Percentiles rank a stretch among this genome's conserved stretches.
These are phyloP conservation scores for Hyphodiscus hymeniophilus DNA, from an alignment of 495 filamentous ascomycete species.

Conservation along the genomic window DNA sequence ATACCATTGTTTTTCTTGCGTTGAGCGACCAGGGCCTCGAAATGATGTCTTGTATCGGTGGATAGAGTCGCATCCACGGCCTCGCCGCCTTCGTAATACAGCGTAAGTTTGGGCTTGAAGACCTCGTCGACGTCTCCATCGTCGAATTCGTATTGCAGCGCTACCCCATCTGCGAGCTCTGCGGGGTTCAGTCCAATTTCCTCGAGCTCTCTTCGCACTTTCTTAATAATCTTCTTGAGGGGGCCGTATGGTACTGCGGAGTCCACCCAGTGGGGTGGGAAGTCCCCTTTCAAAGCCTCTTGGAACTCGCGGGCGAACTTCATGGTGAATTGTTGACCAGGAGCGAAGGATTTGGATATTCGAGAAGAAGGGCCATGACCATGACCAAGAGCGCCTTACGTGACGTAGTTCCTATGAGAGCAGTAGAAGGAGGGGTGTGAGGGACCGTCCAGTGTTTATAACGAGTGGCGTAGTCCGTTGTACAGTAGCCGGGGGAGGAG, in stretches of 20 bases:
- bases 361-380: too few relatives aligned
- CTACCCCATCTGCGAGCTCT: constrained; percentile 40
- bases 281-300: constrained; percentile 47
- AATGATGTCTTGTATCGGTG: constrained; percentile 40
- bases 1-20: too few relatives aligned
- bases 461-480: too few relatives aligned
- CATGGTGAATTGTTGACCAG: constrained; percentile 34
- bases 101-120: constrained; percentile 50
- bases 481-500: too few relatives aligned
- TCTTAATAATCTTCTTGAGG: constrained; percentile 69
- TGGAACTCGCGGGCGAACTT: constrained; percentile 68
- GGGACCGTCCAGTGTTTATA: too few relatives aligned
- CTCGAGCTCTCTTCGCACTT: constrained; percentile 43
- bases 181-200: constrained; percentile 51
- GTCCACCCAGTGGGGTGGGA: constrained; percentile 62
- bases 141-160: constrained; percentile 25
- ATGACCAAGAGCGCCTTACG: too few relatives aligned
- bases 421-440: too few relatives aligned
- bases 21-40: constrained; percentile 26
- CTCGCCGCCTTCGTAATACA: constrained; percentile 42
- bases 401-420: too few relatives aligned
- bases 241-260: constrained; percentile 63
- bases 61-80: constrained; percentile 48
- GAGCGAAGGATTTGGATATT: too few relatives aligned
- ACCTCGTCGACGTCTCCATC: constrained; percentile 28